Evolutionary conservation across 1,284 basidiomycete genomes (phyloP), one percentile per base, ranked within the genome.

Genomic region (Trametes sp.): DNA sequence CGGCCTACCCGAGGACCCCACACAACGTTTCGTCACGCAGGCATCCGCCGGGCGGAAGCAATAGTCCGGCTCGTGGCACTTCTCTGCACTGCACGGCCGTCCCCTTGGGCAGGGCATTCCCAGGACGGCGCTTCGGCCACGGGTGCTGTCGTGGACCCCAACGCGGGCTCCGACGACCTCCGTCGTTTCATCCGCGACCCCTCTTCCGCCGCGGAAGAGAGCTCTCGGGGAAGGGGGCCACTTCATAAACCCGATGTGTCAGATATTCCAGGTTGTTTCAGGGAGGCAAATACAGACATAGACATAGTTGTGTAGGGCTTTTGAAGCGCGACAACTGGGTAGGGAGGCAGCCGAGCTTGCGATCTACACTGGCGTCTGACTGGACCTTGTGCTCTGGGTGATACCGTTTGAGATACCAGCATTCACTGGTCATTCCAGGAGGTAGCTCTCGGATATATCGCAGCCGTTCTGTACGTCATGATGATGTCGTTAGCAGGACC

Each of bases 301-400:
- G 69, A 74, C 57, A 62, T 72, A 28, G 57, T 73, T 11, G 68
- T 71, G 23, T n/a, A n/a, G n/a, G 72, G 70, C 59, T 62, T n/a
- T n/a, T n/a, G n/a, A n/a, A n/a, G n/a, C n/a, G n/a, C n/a, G n/a
- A n/a, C n/a, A n/a, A n/a, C n/a, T n/a, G n/a, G n/a, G n/a, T n/a
- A n/a, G n/a, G n/a, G n/a, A n/a, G n/a, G n/a, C n/a, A n/a, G n/a
- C n/a, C n/a, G n/a, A n/a, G n/a, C n/a, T n/a, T n/a, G 61, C 73
- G 44, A 65, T 73, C 10, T 73, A 72, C 56, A 65, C 45, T 21
- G 69, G 72, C 14, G 57, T 71, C 13, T 73, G 74, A 54, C 66
- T 74, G 16, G 71, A 74, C 45, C 57, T 54, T 31, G 59, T 61
- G 2, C 23, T 70, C 28, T 46, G 31, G 33, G 71, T 73, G 54